Evolutionary conservation across 768 basidiomycete species (phyloP), one percentile per base, ranked within the genome.

Genomic region (Mycena rebaudengoi): DNA sequence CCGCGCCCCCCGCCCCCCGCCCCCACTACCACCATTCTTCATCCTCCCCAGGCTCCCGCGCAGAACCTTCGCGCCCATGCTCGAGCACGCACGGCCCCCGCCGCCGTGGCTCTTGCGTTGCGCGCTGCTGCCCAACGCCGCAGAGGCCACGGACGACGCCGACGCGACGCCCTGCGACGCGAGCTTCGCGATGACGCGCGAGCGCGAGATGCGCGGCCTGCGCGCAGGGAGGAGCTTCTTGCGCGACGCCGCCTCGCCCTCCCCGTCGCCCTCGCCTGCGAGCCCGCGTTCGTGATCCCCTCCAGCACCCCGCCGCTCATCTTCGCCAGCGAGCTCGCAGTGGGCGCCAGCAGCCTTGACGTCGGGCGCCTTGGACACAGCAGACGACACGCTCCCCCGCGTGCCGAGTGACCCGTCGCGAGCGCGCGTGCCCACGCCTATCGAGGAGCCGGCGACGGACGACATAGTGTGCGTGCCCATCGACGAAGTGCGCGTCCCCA

Each of bases 141-240:
- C 57, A 10, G 66, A 70, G 7, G 71, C 71, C 46, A 73, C 60
- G 26, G 74, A 50, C 7, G 76, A 67, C 61, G 71, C 75, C 11
- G 73, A 74, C 3, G 85, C 84, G 14, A 84, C 86, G 7, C 92
- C 86, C 74, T 94, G 90, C 14, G 90, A 90, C 1, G 89, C 90
- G 33, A 94, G 78, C 68, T 83, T 86, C 0, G 92, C 90, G 44
- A 94, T 92, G 39, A 94, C 91, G 64, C 88, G 90, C 26, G 91
- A 91, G 37, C 93, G 86, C 41, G 92, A 94, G 65, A 94, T 91
- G 8, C 91, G 86, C 5, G 92, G 92, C 71, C 87, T 89, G 59
- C 90, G 85, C 10, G 52, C 53, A 70, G 13, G 87, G 73, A 5
- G 89, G 83, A 64, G 72, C 80, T 86, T 89, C n/a, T n/a, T n/a